These are phyloP conservation scores for Globisporangium nunn DNA, from an alignment of 352 stramenopile genomes.

Conservation along the genomic window DNA sequence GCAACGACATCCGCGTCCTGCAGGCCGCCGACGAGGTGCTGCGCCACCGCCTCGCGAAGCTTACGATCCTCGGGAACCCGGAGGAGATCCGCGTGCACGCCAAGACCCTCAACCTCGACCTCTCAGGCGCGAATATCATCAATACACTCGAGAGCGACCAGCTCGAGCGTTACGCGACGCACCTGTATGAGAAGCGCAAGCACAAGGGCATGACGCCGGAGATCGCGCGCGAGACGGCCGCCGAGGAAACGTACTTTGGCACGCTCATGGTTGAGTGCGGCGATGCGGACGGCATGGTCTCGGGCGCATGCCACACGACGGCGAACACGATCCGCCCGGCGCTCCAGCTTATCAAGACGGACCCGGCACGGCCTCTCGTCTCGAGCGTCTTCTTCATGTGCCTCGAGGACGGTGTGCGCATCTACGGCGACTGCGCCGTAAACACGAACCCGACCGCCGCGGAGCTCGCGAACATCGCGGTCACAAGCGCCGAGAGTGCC, in stretches of 20 bases:
- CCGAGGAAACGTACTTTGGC: conserved; percentile 78
- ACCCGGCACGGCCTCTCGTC: conserved; percentile 52
- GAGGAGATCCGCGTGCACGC: conserved; percentile 58
- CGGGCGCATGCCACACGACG: conserved; percentile 75
- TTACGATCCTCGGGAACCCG: conserved; percentile 75
- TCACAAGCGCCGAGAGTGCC: conserved; percentile 69
- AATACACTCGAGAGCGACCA: conserved; percentile 39
- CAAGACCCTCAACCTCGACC: conserved; percentile 60
- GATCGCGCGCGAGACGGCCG: conserved; percentile 39
- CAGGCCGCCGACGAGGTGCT: conserved; percentile 72
- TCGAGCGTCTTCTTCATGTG: conserved; percentile 88
- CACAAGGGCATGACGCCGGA: conserved; percentile 73
- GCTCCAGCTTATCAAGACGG: conserved; percentile 85
- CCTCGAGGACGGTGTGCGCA: conserved; percentile 66
- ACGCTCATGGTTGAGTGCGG: conserved; percentile 83
- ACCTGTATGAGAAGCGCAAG: conserved; percentile 74
- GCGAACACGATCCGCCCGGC: conserved; percentile 86
- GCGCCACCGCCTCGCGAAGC: conserved; percentile 51
- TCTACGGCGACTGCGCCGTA: conserved; percentile 84
- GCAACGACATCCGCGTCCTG: conserved; percentile 73
- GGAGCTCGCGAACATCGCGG: conserved; percentile 75
- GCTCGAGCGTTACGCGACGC: conserved; percentile 48
- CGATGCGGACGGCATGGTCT: conserved; percentile 83
- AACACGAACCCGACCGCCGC: conserved; percentile 73
- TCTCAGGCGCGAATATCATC: conserved; percentile 55